These are phyloP conservation scores for Xerocomellus amylosporus DNA, from an alignment of 768 basidiomycete genomes.

Conservation along the genomic window DNA sequence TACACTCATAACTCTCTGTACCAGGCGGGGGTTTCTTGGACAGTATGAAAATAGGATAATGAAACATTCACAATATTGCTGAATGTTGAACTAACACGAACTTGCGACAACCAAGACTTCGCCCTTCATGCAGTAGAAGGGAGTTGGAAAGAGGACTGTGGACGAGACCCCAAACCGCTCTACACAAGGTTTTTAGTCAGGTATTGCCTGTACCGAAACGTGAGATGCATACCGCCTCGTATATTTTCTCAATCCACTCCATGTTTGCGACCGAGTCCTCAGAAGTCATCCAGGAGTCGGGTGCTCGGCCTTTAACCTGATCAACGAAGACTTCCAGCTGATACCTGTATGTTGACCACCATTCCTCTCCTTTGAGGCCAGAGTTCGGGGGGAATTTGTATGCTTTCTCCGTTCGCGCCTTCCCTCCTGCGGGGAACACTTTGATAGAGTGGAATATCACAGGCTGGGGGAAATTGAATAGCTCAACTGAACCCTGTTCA, in stretches of 20 bases:
- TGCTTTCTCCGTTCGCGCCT: constrained; percentile 40
- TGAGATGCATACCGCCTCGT: constrained; percentile 41
- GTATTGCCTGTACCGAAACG: background rate
- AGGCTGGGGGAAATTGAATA: constrained; percentile 45
- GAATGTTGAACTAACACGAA: background rate
- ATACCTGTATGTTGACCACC: constrained; percentile 56
- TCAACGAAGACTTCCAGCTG: constrained; percentile 68
- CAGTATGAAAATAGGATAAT: background rate
- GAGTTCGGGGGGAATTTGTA: constrained; percentile 39
- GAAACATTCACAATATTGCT: background rate
- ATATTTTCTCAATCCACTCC: constrained; percentile 56
- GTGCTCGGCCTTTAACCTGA: constrained; percentile 47
- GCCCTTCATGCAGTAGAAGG: constrained; percentile 2
- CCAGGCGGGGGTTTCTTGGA: background rate
- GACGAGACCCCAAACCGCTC: constrained; percentile 35
- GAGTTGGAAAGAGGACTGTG: constrained; percentile 30
- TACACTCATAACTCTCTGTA: background rate
- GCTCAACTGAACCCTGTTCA: constrained; percentile 42
- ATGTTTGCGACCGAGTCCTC: constrained; percentile 58
- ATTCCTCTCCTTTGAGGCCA: constrained; percentile 44
- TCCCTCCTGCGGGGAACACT: constrained; percentile 35
- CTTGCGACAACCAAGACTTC: background rate
- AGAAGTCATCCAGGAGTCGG: constrained; percentile 51
- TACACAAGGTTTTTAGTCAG: constrained; percentile 9
- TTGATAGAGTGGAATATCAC: constrained; percentile 49